Evolutionary conservation across 1,284 basidiomycete species (phyloP).

Genomic region (Omphalotus olearius): DNA sequence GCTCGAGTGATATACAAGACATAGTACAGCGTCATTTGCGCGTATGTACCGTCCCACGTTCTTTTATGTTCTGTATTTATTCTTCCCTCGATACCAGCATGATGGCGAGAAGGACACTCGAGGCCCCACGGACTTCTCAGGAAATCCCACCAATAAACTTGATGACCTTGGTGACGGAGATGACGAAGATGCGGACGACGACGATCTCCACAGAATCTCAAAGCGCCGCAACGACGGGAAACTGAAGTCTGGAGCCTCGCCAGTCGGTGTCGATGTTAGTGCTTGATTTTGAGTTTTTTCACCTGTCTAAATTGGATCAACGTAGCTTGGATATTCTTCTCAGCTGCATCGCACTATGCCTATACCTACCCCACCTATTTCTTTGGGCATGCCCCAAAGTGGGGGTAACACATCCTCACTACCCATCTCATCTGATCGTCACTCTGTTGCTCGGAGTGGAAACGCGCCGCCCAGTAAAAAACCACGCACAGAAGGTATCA

Average conservation of each 20-base stretch:
- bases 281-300: not conserved
- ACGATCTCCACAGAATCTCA: constrained; percentile 14
- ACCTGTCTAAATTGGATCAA: not conserved
- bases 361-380: constrained; percentile 1
- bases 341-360: not conserved
- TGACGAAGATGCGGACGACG: constrained; percentile 35
- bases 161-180: constrained; percentile 37
- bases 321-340: too few species aligned
- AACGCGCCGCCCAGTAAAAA: not conserved
- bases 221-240: constrained; percentile 10
- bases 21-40: constrained; percentile 45
- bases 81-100: constrained; percentile 29
- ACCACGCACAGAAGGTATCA: not conserved
- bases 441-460: not conserved
- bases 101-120: constrained; percentile 50
- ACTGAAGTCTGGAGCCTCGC: constrained; percentile 6
- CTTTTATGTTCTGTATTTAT: too few species aligned
- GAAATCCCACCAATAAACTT: constrained; percentile 27
- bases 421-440: constrained; percentile 8
- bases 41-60: constrained; percentile 25
- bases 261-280: constrained; percentile 6
- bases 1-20: constrained; percentile 46
- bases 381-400: constrained; percentile 1
- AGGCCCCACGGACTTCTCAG: constrained; percentile 44
- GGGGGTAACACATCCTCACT: not conserved